Evolutionary conservation across 148 eudicot genomes (phyloP).

Genomic region (Rhododendron molle): DNA sequence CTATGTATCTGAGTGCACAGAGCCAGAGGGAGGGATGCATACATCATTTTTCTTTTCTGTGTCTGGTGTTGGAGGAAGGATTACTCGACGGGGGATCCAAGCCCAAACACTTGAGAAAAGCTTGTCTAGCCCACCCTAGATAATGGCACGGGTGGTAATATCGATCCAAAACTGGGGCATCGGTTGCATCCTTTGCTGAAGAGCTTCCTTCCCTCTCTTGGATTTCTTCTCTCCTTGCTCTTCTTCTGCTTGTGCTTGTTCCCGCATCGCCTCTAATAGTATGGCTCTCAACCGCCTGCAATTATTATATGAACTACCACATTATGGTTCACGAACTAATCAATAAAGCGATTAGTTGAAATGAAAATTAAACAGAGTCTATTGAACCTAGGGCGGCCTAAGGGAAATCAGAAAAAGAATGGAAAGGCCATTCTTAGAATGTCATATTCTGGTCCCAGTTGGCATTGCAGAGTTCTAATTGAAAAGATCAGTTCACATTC

Average conservation of each 20-base stretch:
- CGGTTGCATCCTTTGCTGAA: constrained; percentile 19
- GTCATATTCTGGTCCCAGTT: neutral
- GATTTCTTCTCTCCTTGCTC: constrained; percentile 22
- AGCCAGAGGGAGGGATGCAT: constrained; percentile 5
- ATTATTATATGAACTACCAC: neutral
- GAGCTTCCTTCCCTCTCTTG: constrained; percentile 30
- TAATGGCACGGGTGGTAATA: constrained; percentile 45
- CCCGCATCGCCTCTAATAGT: constrained; percentile 14
- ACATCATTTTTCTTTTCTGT: constrained; percentile 15
- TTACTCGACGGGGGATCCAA: constrained; percentile 14
- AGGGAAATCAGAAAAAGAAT: neutral
- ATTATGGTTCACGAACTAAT: too few species aligned
- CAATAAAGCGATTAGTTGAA: too few species aligned
- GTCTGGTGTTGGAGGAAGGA: constrained; percentile 7
- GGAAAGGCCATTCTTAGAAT: neutral
- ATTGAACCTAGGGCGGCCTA: neutral
- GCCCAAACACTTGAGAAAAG: constrained; percentile 48
- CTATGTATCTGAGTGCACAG: neutral
- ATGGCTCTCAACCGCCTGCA: constrained; percentile 29
- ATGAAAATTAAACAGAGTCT: neutral
- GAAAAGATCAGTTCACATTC: neutral
- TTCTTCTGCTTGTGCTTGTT: constrained; percentile 25
- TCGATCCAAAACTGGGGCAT: constrained; percentile 11
- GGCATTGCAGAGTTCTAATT: neutral
- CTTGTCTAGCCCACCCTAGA: constrained; percentile 53